Evolutionary conservation across 2,329 filamentous ascomycete genomes (phyloP).

Genomic region (Penicillium sp.): DNA sequence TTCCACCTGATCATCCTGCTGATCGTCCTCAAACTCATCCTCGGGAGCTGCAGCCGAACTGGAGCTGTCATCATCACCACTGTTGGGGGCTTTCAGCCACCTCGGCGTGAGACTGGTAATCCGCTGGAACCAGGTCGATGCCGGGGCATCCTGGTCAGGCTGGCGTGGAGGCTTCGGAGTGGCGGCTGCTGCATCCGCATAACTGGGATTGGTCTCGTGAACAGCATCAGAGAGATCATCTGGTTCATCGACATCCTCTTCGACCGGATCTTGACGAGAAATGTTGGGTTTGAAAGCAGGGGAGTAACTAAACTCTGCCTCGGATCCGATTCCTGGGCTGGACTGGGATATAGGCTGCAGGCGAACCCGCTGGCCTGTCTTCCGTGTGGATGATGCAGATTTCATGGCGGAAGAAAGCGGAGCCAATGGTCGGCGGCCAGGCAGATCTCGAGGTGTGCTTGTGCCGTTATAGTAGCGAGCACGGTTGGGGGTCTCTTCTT

Average conservation of each 20-base stretch:
- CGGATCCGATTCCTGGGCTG: constrained; percentile 26
- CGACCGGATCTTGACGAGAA: background rate
- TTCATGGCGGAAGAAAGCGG: constrained; percentile 16
- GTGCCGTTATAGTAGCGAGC: constrained; percentile 40
- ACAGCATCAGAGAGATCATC: constrained; percentile 17
- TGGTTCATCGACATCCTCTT: constrained; percentile 11
- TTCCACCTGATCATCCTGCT: constrained; percentile 24
- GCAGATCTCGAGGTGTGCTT: constrained; percentile 32
- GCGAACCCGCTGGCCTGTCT: constrained; percentile 23
- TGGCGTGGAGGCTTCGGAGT: constrained; percentile 28
- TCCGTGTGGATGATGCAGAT: constrained; percentile 21
- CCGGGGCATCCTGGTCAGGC: constrained; percentile 21
- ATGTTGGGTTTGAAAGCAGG: constrained; percentile 1
- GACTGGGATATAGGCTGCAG: constrained; percentile 30
- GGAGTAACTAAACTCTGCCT: constrained; percentile 20
- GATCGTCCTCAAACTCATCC: constrained; percentile 19
- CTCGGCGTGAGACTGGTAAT: constrained; percentile 38
- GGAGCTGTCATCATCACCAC: constrained; percentile 21
- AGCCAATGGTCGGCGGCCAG: constrained; percentile 19
- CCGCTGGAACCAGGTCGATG: constrained; percentile 42
- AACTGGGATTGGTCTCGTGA: constrained; percentile 16
- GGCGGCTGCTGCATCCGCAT: constrained; percentile 18
- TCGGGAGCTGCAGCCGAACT: constrained; percentile 16
- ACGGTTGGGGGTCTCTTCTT: constrained; percentile 40
- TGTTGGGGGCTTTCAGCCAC: constrained; percentile 37